phyloP scores from a whole-genome alignment of 2,329 filamentous ascomycete species.

The Clonostachys solani region DNA sequence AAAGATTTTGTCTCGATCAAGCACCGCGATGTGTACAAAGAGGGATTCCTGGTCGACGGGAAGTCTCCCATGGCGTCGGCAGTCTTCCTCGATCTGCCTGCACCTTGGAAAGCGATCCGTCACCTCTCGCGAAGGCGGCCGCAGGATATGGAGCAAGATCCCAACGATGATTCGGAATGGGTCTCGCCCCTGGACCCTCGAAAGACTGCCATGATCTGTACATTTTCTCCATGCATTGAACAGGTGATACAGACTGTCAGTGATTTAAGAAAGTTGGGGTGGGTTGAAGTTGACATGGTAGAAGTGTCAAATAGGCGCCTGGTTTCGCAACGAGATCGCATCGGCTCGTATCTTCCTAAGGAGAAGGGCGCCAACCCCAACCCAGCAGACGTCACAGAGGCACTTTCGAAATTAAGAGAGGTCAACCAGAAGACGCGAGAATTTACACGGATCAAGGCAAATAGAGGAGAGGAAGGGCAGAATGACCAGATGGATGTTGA shows the following conservation, averaged over 20 bases:
- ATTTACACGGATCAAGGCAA: conserved; percentile 43
- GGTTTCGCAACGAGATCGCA: conserved; percentile 76
- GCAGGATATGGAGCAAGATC: conserved; percentile 14
- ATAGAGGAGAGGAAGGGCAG: conserved; percentile 20
- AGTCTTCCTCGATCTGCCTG: conserved; percentile 76
- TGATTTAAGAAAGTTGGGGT: conserved; percentile 73
- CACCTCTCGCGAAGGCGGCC: conserved; percentile 61
- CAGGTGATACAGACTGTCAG: conserved; percentile 87
- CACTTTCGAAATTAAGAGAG: conserved; percentile 66
- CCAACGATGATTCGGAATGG: conserved; percentile 26
- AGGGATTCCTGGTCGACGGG: conserved; percentile 63
- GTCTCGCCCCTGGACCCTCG: conserved; percentile 65
- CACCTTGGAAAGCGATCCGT: conserved; percentile 74
- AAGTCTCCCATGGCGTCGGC: conserved; percentile 61
- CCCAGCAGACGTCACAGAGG: conserved; percentile 74
- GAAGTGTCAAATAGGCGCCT: conserved; percentile 78
- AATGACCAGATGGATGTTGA: conserved; percentile 31
- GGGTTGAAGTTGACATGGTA: conserved; percentile 91
- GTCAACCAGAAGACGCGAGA: conserved; percentile 67
- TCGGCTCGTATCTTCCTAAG: conserved; percentile 60
- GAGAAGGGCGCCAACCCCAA: conserved; percentile 69
- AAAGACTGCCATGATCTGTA: conserved; percentile 77
- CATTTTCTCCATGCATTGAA: conserved; percentile 95
- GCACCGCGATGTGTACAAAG: conserved; percentile 74
- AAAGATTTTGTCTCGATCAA: conserved; percentile 65